Evolutionary conservation across 2,329 filamentous ascomycete species (phyloP), one percentile per base, ranked within the genome.

Genomic region (Ascochyta rabiei): DNA sequence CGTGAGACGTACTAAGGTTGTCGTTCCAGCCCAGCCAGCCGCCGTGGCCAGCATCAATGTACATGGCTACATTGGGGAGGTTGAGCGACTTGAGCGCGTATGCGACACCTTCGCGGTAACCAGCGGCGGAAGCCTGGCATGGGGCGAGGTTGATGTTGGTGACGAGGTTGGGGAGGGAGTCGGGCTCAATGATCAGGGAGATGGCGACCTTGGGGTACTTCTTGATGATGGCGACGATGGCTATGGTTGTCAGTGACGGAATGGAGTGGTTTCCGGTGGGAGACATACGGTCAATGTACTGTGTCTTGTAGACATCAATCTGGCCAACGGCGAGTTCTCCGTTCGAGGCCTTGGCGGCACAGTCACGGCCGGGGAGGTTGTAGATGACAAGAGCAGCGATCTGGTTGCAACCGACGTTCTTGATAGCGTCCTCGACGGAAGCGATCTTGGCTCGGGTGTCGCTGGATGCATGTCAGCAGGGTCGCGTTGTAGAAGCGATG

Each of bases 11-110:
- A 57, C 71, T 70, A 47, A 86, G 79, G 75, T 87, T 87, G 66
- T 82, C 84, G 48, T 82, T 75, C 85, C 85, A 88, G 69, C 85
- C 85, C 46, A 88, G 79, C 86, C 85, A 88, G 63, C 85, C 85
- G 43, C 82, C 84, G 72, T 88, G 85, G 60, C 84, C 85, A 19
- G 84, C 85, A 65, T 88, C 85, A 37, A 88, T 73, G 72, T 88
- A 88, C 82, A 85, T 84, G 61, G 82, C 77, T 31, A 88, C 84
- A 70, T 88, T 87, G 64, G 82, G 79, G 31, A 87, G 74, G 74
- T 87, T 85, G 61, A 87, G 77, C 53, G 78, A 75, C 64, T 79
- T 77, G 50, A 86, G 72, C 4, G 85, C 85, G 67, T 87, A 87
- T 21, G 82, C 79, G 33, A 83, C 79, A 64, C 83, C 81, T 30